Evolutionary conservation across 768 basidiomycete species (phyloP).

Genomic region (Boletus sp.): DNA sequence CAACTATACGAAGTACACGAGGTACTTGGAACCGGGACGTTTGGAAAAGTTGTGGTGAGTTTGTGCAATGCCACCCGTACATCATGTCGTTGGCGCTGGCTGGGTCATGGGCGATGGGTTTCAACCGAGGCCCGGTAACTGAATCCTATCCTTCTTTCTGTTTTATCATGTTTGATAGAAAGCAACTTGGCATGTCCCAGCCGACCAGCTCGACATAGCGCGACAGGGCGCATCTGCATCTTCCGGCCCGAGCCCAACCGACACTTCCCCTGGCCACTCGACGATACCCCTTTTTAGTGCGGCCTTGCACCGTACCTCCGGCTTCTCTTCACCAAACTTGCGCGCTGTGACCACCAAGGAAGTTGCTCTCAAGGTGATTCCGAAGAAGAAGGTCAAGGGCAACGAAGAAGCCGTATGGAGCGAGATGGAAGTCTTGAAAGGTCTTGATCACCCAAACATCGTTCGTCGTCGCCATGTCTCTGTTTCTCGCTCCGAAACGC

Average conservation of each 20-base stretch:
- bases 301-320: slow-evolving; percentile 19
- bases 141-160: neutral
- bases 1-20: slow-evolving; percentile 72
- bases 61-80: slow-evolving; percentile 3
- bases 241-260: slow-evolving; percentile 17
- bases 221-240: slow-evolving; percentile 55
- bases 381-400: slow-evolving; percentile 93
- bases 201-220: slow-evolving; percentile 53
- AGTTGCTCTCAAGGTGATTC: slow-evolving; percentile 85
- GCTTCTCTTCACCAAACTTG: slow-evolving; percentile 23
- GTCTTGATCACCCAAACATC: slow-evolving; percentile 87
- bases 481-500: neutral
- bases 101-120: neutral
- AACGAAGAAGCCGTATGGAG: slow-evolving; percentile 86
- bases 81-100: neutral
- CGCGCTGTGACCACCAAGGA: slow-evolving; percentile 52
- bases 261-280: slow-evolving; percentile 18
- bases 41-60: slow-evolving; percentile 85
- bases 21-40: slow-evolving; percentile 77
- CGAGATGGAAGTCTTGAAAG: slow-evolving; percentile 92
- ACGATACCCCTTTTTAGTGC: slow-evolving; percentile 30
- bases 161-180: slow-evolving; percentile 36
- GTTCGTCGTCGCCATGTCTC: slow-evolving; percentile 40
- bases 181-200: slow-evolving; percentile 76
- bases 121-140: neutral